Evolutionary conservation across 2,329 filamentous ascomycete species (phyloP).

Genomic region (Trichophyton simii): DNA sequence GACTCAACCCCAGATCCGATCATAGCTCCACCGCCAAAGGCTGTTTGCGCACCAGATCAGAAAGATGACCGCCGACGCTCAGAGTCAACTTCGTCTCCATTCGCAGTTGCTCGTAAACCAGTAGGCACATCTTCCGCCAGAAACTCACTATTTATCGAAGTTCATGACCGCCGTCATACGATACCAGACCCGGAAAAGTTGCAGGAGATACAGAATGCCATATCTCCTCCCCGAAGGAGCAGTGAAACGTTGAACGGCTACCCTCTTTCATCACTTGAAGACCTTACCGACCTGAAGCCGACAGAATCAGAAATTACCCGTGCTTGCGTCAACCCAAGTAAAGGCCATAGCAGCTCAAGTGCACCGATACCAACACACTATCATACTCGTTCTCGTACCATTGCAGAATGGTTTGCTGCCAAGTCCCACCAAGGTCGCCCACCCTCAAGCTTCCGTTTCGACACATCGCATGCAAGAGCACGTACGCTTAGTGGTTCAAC

Average conservation of each 20-base stretch:
- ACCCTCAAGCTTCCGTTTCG: constrained; percentile 1
- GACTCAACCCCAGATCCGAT: constrained; percentile 8
- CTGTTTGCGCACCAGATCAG: constrained; percentile 17
- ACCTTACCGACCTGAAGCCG: neutral
- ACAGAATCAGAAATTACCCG: neutral
- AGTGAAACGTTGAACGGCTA: neutral
- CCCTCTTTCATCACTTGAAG: neutral
- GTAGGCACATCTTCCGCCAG: constrained; percentile 5
- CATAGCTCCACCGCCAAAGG: constrained; percentile 24
- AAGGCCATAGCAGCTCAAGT: neutral
- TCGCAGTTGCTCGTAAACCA: constrained; percentile 27
- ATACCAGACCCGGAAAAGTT: constrained; percentile 3
- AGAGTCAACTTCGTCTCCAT: constrained; percentile 15
- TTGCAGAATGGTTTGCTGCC: neutral
- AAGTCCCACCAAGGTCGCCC: constrained; percentile 2
- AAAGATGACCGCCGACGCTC: constrained; percentile 10
- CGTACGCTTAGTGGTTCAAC: constrained; percentile 29
- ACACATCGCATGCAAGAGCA: constrained; percentile 3
- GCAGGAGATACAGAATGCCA: neutral
- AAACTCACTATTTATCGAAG: constrained; percentile 6
- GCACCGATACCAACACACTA: neutral
- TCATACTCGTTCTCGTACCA: neutral
- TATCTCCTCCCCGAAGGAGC: neutral
- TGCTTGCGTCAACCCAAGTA: neutral
- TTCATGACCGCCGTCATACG: constrained; percentile 3